Evolutionary conservation across 2,329 filamentous ascomycete genomes (phyloP), one percentile per base, ranked within the genome.

Genomic region (Magnaporthales sp.): DNA sequence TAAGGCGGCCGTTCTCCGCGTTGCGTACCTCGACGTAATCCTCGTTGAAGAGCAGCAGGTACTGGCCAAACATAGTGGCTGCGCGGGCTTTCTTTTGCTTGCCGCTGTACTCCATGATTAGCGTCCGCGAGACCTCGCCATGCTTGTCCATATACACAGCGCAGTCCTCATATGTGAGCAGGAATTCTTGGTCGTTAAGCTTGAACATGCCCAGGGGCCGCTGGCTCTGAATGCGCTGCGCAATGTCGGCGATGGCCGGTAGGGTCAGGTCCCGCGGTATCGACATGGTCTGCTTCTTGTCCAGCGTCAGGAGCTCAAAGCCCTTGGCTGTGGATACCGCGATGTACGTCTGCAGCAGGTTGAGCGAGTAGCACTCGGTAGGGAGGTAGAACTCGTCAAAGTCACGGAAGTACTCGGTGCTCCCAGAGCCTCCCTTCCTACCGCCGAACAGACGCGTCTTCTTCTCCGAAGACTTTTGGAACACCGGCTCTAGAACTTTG

Each of bases 341-440:
- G 66, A 99, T 90, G 69, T 93, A 96, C 0, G 90, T 92, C 76
- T 97, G 92, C 85, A 98, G 99, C 65, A 99, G 86, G 77, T 97
- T 98, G 75, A 99, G 91, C 63, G 91, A 92, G 77, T 90, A 97
- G 77, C 93, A 97, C 75, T 99, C 96, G 2, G 91, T 90, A 0
- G 95, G 95, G 71, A 99, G 93, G 79, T 98, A 99, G 78, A 99
- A 99, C 72, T 98, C 95, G 79, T 99, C 95, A 76, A 93, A 99
- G 75, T 99, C 95, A 69, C 95, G 90, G 87, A 98, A 99, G 72
- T 94, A 94, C 72, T 99, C 95, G 0, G 94, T 97, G 68, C 86
- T 88, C 24, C 92, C 92, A 31, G 84, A 83, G 10, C 85, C 85
- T 13, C 80, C 78, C 68, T 80, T 80, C 22, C 88, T 88, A 70